phyloP scores from a whole-genome alignment of 495 filamentous ascomycete genomes.

The Neurospora sp. region DNA sequence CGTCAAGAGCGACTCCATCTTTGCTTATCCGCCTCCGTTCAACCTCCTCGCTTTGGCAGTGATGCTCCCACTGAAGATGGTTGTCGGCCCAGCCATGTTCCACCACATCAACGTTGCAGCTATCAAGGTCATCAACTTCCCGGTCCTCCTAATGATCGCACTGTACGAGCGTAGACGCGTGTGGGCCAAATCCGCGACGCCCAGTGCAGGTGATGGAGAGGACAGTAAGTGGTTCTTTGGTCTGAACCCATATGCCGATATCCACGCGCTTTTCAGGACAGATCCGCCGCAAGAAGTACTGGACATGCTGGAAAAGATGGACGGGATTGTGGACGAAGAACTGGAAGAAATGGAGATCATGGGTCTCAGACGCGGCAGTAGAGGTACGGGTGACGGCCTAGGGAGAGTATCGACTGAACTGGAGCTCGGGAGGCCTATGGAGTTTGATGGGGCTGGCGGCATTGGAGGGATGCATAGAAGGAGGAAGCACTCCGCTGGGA shows the following conservation, averaged over 20 bases:
- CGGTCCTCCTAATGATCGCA: slow-evolving; percentile 42
- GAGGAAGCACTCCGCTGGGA: neutral
- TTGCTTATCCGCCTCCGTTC: slow-evolving; percentile 54
- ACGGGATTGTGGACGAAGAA: slow-evolving; percentile 1
- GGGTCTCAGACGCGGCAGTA: neutral
- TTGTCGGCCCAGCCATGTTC: slow-evolving; percentile 44
- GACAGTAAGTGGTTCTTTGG: slow-evolving; percentile 39
- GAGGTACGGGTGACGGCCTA: neutral
- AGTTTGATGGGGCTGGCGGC: neutral
- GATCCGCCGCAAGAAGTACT: slow-evolving; percentile 45
- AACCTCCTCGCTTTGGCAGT: slow-evolving; percentile 49
- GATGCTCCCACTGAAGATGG: slow-evolving; percentile 46
- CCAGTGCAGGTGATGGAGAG: neutral
- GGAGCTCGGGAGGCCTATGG: neutral
- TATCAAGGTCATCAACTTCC: slow-evolving; percentile 45
- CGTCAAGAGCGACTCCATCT: slow-evolving; percentile 54
- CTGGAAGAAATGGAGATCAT: neutral
- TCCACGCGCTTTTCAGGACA: slow-evolving; percentile 47
- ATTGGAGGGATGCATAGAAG: neutral
- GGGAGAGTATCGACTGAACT: neutral
- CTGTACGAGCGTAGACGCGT: slow-evolving; percentile 40
- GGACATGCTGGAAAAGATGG: slow-evolving; percentile 27
- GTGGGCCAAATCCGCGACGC: slow-evolving; percentile 19
- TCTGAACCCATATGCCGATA: slow-evolving; percentile 48
- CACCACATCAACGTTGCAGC: slow-evolving; percentile 51